phyloP scores from a whole-genome alignment of 306 rosid species.

The Vigna hirtella region DNA sequence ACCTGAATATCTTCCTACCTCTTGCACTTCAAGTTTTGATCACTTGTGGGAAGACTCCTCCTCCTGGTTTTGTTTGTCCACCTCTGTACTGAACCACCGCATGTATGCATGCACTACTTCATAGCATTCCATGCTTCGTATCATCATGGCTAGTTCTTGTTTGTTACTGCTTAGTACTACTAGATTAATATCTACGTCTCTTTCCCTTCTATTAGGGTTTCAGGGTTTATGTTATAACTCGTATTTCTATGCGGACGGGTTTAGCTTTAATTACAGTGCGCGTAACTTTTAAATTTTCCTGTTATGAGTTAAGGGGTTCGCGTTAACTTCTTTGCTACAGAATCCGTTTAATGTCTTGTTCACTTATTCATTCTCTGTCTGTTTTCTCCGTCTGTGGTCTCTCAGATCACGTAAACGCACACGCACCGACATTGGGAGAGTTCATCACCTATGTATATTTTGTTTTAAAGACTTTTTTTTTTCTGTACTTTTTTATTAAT shows the following conservation, averaged over 20 bases:
- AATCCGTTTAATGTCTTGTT: too few species aligned
- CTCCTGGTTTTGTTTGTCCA: constrained; percentile 93
- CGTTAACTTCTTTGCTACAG: not conserved
- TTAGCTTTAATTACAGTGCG: not conserved
- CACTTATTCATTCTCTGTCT: too few species aligned
- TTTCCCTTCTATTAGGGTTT: not conserved
- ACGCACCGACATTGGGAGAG: too few species aligned
- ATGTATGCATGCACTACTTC: not conserved
- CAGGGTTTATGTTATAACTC: not conserved
- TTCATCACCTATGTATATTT: too few species aligned
- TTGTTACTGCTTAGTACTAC: not conserved
- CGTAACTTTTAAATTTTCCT: not conserved
- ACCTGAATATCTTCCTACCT: constrained; percentile 78
- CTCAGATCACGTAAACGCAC: too few species aligned
- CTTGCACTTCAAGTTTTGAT: constrained; percentile 78
- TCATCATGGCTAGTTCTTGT: not conserved
- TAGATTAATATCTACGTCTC: not conserved
- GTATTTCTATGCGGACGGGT: not conserved
- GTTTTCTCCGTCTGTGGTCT: too few species aligned
- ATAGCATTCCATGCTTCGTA: not conserved
- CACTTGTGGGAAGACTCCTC: constrained; percentile 85
- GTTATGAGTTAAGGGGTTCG: not conserved
- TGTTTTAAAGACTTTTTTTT: too few species aligned
- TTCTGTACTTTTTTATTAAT: too few species aligned
- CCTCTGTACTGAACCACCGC: constrained; percentile 50